Conservation (phyloP, 345 rosid genomes). For the Stellera chamaejasme region DNA sequence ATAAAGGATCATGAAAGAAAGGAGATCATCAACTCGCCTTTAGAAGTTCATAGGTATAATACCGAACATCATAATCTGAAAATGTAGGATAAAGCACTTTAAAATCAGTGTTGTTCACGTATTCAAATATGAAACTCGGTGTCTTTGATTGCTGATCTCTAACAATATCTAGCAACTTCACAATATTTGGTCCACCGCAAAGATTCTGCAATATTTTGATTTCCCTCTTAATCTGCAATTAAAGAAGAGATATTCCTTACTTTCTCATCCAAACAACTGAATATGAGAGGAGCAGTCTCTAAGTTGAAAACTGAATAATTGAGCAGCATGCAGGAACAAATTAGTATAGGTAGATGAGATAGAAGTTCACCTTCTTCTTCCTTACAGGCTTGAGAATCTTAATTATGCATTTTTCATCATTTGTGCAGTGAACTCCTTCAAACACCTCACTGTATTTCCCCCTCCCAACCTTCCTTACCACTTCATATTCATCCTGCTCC, state of each 20-base stretch:
- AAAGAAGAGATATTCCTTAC: not conserved
- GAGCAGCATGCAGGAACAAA: not conserved
- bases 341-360: not conserved
- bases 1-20: constrained; percentile 4
- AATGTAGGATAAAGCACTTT: constrained; percentile 93
- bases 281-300: too few species aligned
- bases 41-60: constrained; percentile 79
- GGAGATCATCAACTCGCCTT: constrained; percentile 41
- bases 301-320: too few species aligned
- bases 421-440: constrained; percentile 79
- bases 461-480: constrained; percentile 92
- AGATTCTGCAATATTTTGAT: constrained; percentile 95
- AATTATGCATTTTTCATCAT: constrained; percentile 77
- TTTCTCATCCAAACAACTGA: too few species aligned
- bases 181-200: constrained; percentile 92
- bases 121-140: constrained; percentile 88
- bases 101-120: constrained; percentile 87
- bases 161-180: constrained; percentile 90
- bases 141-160: constrained; percentile 97
- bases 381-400: constrained; percentile 97
- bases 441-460: constrained; percentile 97
- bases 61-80: constrained; percentile 79
- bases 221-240: constrained; percentile 91
- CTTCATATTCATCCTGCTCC: constrained; percentile 94
- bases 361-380: constrained; percentile 80